Conservation (phyloP, 331 rosid genomes). For the Pyracantha coccinea region DNA sequence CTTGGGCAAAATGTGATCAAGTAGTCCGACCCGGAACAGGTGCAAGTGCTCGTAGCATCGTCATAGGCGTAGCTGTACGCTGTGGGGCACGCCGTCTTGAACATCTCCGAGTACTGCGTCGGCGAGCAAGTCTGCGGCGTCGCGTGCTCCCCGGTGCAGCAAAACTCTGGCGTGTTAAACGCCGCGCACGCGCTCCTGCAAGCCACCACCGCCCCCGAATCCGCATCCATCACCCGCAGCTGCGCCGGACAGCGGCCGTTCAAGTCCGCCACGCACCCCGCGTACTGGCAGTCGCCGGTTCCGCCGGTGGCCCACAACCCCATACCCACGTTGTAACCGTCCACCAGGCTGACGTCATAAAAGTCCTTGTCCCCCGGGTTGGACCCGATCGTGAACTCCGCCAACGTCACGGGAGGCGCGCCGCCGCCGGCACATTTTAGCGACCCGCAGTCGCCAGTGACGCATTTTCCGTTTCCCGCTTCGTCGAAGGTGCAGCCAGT, state of each 20-base stretch:
- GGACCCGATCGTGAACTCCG: slow-evolving; percentile 51
- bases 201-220: slow-evolving; percentile 47
- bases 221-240: slow-evolving; percentile 30
- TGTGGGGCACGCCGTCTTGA: slow-evolving; percentile 75
- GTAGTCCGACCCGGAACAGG: slow-evolving; percentile 71
- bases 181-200: slow-evolving; percentile 88
- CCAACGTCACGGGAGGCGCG: slow-evolving; percentile 64
- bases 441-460: slow-evolving; percentile 67
- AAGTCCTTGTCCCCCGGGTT: slow-evolving; percentile 41
- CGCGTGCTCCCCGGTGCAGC: slow-evolving; percentile 73
- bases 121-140: slow-evolving; percentile 73
- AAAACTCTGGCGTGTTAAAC: slow-evolving; percentile 56
- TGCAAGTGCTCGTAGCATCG: slow-evolving; percentile 83
- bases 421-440: slow-evolving; percentile 56
- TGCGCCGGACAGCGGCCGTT: slow-evolving; percentile 55
- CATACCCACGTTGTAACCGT: slow-evolving; percentile 83
- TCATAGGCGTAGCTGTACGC: slow-evolving; percentile 93
- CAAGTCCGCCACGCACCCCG: slow-evolving; percentile 73
- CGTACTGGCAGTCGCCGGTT: slow-evolving; percentile 77
- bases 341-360: slow-evolving; percentile 89
- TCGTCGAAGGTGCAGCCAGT: slow-evolving; percentile 61
- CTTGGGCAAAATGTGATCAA: slow-evolving; percentile 61
- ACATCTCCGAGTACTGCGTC: slow-evolving; percentile 64
- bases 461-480: slow-evolving; percentile 51
- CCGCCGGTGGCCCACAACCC: slow-evolving; percentile 65